These are phyloP conservation scores for Candida sanyiensis DNA, from an alignment of 805 yeast genomes.

Conservation along the genomic window DNA sequence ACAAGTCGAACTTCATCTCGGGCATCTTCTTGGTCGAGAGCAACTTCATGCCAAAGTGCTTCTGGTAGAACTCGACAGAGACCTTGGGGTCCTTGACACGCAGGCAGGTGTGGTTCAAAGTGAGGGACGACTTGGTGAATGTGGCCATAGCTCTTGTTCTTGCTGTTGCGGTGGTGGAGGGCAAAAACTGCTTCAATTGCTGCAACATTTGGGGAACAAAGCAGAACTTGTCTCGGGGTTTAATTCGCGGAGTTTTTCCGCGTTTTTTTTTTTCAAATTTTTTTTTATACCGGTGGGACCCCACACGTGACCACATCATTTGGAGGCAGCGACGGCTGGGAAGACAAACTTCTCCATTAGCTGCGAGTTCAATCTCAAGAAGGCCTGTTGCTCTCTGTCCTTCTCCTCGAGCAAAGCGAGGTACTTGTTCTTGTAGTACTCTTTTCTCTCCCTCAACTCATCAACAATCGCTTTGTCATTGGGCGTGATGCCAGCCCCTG, in stretches of 20 bases:
- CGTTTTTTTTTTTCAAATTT: no score
- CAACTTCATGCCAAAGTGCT: conserved; percentile 67
- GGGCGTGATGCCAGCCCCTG: no score
- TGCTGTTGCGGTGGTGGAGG: neutral
- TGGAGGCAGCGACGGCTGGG: no score
- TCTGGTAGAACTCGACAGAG: conserved; percentile 66
- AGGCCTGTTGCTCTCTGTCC: conserved; percentile 10
- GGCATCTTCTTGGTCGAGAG: conserved; percentile 47
- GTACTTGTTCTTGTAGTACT: conserved; percentile 19
- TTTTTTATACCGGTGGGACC: no score
- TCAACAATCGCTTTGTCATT: conserved; percentile 7
- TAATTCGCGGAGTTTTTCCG: no score
- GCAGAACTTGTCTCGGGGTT: neutral
- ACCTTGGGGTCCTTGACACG: conserved; percentile 77
- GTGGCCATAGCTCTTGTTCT: conserved; percentile 12
- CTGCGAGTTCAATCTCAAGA: conserved; percentile 3
- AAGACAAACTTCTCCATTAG: conserved; percentile 13
- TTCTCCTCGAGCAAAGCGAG: conserved; percentile 11
- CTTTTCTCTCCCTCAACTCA: conserved; percentile 15
- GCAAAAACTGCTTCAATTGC: conserved; percentile 1
- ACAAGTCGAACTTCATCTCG: conserved; percentile 55
- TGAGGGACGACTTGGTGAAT: conserved; percentile 20
- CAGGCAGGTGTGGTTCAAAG: conserved; percentile 64
- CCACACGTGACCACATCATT: no score
- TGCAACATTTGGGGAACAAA: neutral